These are phyloP conservation scores for Chalara sp. DNA, from an alignment of 2,329 filamentous ascomycete species.

Conservation along the genomic window DNA sequence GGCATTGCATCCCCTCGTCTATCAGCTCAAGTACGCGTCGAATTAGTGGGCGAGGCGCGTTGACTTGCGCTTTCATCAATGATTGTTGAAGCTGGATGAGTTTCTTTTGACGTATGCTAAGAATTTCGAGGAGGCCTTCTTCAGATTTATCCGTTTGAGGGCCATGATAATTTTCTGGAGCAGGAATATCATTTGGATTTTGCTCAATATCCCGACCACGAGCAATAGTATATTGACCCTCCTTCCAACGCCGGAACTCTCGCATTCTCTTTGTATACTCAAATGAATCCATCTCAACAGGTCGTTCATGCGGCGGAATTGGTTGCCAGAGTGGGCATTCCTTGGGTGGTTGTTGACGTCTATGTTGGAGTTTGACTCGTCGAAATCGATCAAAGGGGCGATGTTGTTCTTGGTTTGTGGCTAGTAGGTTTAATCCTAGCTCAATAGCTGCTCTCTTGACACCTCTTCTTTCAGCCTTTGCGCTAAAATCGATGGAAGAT, in stretches of 20 bases:
- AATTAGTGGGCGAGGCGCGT: background rate
- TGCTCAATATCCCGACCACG: conserved; percentile 1
- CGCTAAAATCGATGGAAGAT: conserved; percentile 14
- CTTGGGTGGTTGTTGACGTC: conserved; percentile 3
- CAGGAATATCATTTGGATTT: conserved; percentile 3
- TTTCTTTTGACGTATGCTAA: background rate
- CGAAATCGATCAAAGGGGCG: conserved; percentile 21
- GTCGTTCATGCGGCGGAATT: conserved; percentile 17
- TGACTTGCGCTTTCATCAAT: background rate
- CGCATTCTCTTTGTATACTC: conserved; percentile 19
- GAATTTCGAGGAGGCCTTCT: background rate
- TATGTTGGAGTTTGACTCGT: conserved; percentile 9
- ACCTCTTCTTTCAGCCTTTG: conserved; percentile 21
- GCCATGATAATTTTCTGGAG: conserved; percentile 18
- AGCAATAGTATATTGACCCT: conserved; percentile 13
- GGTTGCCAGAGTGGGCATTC: conserved; percentile 19
- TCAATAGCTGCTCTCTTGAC: conserved; percentile 22
- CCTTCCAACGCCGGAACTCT: conserved; percentile 13
- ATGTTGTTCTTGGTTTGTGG: conserved; percentile 23
- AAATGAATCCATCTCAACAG: conserved; percentile 18
- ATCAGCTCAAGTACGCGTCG: background rate
- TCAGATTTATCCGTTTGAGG: conserved; percentile 11
- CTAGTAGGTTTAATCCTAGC: conserved; percentile 19
- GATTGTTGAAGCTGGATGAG: background rate
- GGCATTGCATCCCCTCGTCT: background rate